Evolutionary conservation across 108 stramenopile species (phyloP).

Genomic region (Aurantiochytrium sp.): DNA sequence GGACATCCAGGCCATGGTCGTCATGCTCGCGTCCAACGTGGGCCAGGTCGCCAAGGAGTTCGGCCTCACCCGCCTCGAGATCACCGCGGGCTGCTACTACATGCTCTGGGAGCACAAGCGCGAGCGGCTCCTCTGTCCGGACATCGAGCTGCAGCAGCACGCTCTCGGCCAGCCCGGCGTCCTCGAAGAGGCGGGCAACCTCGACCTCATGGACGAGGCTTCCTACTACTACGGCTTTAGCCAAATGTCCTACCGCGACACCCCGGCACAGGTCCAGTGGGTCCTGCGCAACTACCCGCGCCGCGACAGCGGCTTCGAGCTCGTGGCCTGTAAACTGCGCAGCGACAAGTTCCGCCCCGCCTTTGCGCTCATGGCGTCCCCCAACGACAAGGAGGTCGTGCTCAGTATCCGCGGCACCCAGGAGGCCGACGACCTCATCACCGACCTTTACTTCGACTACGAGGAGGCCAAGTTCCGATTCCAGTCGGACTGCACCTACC

Average conservation of each 20-base stretch:
- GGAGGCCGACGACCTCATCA: not conserved
- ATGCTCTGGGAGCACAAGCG: conserved; percentile 24
- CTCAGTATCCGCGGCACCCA: not conserved
- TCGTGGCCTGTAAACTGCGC: not conserved
- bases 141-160: not conserved
- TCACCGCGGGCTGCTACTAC: not conserved
- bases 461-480: conserved; percentile 16
- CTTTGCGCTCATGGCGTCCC: not conserved
- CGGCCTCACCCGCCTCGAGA: not conserved
- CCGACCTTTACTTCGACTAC: not conserved
- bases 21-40: not conserved
- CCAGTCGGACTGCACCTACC: not conserved
- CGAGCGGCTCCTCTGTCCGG: not conserved
- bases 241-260: conserved; percentile 11
- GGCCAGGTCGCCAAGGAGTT: conserved; percentile 14
- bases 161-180: not conserved
- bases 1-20: conserved; percentile 25
- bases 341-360: not conserved
- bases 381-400: not conserved
- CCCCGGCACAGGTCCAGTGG: not conserved
- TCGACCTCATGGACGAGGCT: not conserved
- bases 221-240: not conserved
- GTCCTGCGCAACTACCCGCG: not conserved
- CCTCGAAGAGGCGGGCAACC: not conserved
- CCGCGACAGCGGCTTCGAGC: not conserved